Evolutionary conservation across 257 asterid species (phyloP).

Genomic region (Przewalskia tangutica): DNA sequence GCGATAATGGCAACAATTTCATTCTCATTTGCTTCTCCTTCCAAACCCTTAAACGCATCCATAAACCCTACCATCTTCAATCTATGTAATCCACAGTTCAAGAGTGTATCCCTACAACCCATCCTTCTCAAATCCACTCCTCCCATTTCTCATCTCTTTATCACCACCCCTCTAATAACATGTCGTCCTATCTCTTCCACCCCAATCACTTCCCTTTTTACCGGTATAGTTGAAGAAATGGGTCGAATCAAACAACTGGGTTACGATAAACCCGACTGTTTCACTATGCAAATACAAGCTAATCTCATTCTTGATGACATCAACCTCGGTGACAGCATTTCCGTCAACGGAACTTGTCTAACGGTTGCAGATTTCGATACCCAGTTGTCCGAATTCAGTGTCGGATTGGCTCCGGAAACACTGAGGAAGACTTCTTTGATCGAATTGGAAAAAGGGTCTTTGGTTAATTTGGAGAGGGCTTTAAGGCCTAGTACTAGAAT

Average conservation of each 20-base stretch:
- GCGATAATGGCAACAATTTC: constrained; percentile 19
- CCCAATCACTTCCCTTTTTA: constrained; percentile 53
- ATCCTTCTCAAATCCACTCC: constrained; percentile 24
- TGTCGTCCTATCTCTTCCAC: constrained; percentile 4
- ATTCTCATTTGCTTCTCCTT: neutral
- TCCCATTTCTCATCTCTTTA: constrained; percentile 28
- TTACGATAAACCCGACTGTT: constrained; percentile 36
- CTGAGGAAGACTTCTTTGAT: constrained; percentile 55
- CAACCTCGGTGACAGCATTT: constrained; percentile 79
- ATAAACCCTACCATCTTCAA: constrained; percentile 4
- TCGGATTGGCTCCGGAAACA: constrained; percentile 77
- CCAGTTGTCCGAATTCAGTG: constrained; percentile 36
- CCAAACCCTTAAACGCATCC: constrained; percentile 6
- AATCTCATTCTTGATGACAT: constrained; percentile 52
- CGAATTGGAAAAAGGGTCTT: constrained; percentile 46
- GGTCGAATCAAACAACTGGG: constrained; percentile 57
- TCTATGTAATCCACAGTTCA: constrained; percentile 9
- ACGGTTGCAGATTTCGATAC: constrained; percentile 59
- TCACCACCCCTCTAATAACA: constrained; percentile 21
- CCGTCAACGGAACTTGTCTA: constrained; percentile 80
- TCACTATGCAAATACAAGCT: constrained; percentile 53
- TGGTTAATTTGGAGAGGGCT: constrained; percentile 79
- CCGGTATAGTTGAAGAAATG: constrained; percentile 82
- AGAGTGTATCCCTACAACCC: constrained; percentile 1
- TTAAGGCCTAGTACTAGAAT: constrained; percentile 62